Base-by-base conservation (phyloP, 257 asterid species). In the Nyctanthes arbortristis region DNA sequence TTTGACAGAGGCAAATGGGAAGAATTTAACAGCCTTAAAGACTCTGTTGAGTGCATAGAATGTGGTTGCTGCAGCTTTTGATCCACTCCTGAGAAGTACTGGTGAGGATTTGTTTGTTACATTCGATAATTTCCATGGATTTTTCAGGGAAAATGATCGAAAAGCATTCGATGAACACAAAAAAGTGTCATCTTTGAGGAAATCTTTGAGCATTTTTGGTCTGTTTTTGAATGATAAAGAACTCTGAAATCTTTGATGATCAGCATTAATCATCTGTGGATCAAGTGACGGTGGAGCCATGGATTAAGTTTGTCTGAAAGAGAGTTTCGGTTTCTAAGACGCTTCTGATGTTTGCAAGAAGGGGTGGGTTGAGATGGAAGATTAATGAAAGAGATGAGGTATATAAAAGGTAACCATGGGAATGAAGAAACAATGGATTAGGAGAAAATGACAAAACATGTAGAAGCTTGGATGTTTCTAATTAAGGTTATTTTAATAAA, bases 121-220 rank as follows among this genome's bases (percentile, higher is more conserved):
- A 78, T 47, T 63, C 61, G 82, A 58, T n/a, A n/a, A n/a, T 75
- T 78, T 52, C 67, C 60, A 59, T 14, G 65, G 70, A 43, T 36
- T 73, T 35, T 32, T 54, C 22, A 70, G 35, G 7, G 75, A 70
- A 61, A 70, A 31, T 37, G 67, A 67, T n/a, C 61, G 35, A 28
- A 71, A 40, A 29, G 68, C 82, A 73, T 35, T 75, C 4, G 67
- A 56, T 14, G 85, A 31, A 34, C 75, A 45, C 8, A 80, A 74
- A 20, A 57, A 32, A 27, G 67, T 20, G 20, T 87, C 91, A 16
- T 90, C 86, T 22, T 73, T 69, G 6, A 88, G 90, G 78, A 83
- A 88, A 63, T 88, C 96, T 70, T 88, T 90, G 49, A 90, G 95
- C 90, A 88, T 65, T 79, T 70, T 73, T 1, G 92, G 92, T n/a